A percentile compares a stretch with the other conserved stretches of the same genome.
Evolutionary conservation across 2,329 filamentous ascomycete species (phyloP).

Genomic region (Scedosporium boydii): DNA sequence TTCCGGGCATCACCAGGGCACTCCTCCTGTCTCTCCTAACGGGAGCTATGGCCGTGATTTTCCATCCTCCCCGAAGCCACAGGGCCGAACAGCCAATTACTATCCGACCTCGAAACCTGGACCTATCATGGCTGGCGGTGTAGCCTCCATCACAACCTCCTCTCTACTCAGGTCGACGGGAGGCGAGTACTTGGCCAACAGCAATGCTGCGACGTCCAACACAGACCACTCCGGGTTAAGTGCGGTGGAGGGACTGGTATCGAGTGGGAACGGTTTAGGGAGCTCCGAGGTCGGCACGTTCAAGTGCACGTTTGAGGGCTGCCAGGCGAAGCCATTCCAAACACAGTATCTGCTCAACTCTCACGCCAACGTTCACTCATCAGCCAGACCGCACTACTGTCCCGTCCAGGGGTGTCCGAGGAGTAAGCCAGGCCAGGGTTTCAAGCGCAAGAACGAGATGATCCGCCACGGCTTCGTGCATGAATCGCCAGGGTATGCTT

Average conservation of each 20-base stretch:
- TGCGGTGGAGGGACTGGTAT: constrained; percentile 21
- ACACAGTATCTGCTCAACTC: constrained; percentile 72
- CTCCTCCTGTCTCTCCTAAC: constrained; percentile 41
- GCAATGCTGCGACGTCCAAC: constrained; percentile 32
- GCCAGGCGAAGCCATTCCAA: constrained; percentile 64
- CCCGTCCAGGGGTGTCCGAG: constrained; percentile 52
- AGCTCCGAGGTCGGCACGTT: neutral
- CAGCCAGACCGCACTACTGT: constrained; percentile 56
- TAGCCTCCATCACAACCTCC: neutral
- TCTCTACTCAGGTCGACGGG: constrained; percentile 7
- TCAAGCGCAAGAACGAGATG: constrained; percentile 67
- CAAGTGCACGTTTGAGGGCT: constrained; percentile 34
- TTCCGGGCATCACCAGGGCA: constrained; percentile 23
- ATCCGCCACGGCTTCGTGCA: constrained; percentile 78
- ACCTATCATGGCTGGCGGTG: neutral
- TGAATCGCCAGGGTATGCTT: constrained; percentile 88
- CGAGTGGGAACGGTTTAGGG: neutral
- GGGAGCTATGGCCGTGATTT: constrained; percentile 35
- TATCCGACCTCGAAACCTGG: constrained; percentile 20
- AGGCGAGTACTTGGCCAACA: constrained; percentile 31
- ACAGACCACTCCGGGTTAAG: constrained; percentile 34
- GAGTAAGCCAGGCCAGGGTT: constrained; percentile 55
- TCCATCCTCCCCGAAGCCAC: constrained; percentile 34
- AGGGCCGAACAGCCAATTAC: constrained; percentile 28
- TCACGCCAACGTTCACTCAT: constrained; percentile 64